Evolutionary conservation across 768 basidiomycete genomes (phyloP), one percentile per base, ranked within the genome.

Genomic region (Lyophyllum semitale): DNA sequence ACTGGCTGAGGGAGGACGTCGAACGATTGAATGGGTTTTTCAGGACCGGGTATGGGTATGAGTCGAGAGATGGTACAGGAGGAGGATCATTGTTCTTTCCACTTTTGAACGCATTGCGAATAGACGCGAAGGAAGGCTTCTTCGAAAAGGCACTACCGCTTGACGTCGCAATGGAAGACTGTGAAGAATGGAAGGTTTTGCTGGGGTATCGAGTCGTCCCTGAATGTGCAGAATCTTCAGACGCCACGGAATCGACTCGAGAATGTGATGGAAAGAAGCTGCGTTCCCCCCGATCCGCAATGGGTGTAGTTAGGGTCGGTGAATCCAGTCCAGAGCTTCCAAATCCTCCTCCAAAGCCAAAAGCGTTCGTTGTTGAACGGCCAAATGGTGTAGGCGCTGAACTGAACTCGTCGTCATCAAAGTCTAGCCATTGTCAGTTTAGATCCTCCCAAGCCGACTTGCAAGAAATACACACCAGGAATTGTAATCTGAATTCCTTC

Each of bases 1-100:
- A 69, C n/a, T 77, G 85, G 70, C 58, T 85, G 33, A 91, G 78
- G 1, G 91, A 91, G 1, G 90, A 91, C 0, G 83, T 89, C 6
- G 90, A 91, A 35, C 87, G 86, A 68, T 88, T 89, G 72, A 92
- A 93, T 0, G 90, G 89, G 66, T 90, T 90, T 72, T 87, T 89
- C 59, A 92, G 71, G 33, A 82, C 83, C 18, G 88, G 87, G 65
- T 91, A 87, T 4, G 77, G 79, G 48, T 87, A 79, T 48, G 83
- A 76, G 51, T 92, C 89, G 27, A 92, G 69, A 32, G 76, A 73
- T 13, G 91, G 92, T 51, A 93, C 75, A n/a, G 91, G 90, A 22
- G 91, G 92, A 6, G 85, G 74, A n/a, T 87, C 84, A 47, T 68
- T 75, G 51, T 71, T 77, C 63, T 81, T 90, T 52, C 79, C 78